Evolutionary conservation across 352 stramenopile species (phyloP).

Genomic region (Phytophthora rubi): DNA sequence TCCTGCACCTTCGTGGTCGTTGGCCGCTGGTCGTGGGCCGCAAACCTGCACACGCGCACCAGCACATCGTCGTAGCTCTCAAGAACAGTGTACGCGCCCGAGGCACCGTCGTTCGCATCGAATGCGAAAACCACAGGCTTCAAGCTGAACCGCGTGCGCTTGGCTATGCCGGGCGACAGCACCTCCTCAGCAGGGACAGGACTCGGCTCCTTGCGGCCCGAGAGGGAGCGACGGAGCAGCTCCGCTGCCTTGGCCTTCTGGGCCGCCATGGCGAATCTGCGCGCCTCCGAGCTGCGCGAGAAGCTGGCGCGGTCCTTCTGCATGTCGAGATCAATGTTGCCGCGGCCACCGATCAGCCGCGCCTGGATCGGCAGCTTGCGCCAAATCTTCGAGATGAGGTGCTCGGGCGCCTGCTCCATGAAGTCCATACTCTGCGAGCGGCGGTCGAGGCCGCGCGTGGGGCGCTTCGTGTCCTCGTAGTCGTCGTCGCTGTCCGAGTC

Average conservation of each 20-base stretch:
- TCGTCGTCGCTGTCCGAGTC: constrained; percentile 78
- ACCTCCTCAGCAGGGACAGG: constrained; percentile 49
- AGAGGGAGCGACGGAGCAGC: constrained; percentile 35
- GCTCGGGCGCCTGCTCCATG: constrained; percentile 74
- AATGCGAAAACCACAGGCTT: constrained; percentile 34
- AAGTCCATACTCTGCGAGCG: constrained; percentile 83
- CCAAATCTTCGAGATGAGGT: constrained; percentile 85
- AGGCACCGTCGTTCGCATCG: constrained; percentile 32
- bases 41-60: constrained; percentile 75
- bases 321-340: constrained; percentile 61
- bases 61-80: constrained; percentile 84
- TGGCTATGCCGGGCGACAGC: constrained; percentile 49
- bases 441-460: constrained; percentile 61
- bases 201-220: constrained; percentile 31
- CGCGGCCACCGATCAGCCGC: constrained; percentile 56
- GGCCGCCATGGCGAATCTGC: constrained; percentile 45
- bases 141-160: constrained; percentile 54
- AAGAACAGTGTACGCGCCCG: constrained; percentile 51
- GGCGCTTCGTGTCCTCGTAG: constrained; percentile 67
- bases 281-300: constrained; percentile 58
- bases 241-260: constrained; percentile 41
- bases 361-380: constrained; percentile 81
- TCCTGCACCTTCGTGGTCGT: constrained; percentile 79
- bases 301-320: constrained; percentile 73
- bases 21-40: constrained; percentile 65